Evolutionary conservation across 768 basidiomycete genomes (phyloP).

Genomic region (Myochromella boudieri): DNA sequence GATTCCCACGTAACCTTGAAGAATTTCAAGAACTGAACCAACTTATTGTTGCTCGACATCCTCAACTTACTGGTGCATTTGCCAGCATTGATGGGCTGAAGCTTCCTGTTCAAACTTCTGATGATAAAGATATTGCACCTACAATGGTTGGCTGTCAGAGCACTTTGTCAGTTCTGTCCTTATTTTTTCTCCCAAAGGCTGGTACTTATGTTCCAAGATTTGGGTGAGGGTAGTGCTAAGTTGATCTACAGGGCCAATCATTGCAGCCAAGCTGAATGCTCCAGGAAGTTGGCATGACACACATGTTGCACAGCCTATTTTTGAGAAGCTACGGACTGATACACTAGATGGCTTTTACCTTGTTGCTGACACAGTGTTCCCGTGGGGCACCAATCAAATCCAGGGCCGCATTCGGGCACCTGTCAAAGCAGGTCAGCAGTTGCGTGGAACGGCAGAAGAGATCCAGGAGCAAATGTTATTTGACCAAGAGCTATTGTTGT

Average conservation of each 20-base stretch:
- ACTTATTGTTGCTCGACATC: slow-evolving; percentile 22
- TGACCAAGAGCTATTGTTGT: slow-evolving; percentile 41
- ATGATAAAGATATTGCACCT: slow-evolving; percentile 3
- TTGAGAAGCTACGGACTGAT: slow-evolving; percentile 22
- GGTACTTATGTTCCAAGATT: neutral
- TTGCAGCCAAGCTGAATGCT: slow-evolving; percentile 20
- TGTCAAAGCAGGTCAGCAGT: slow-evolving; percentile 31
- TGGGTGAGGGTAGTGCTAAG: too few relatives aligned
- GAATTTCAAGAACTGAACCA: slow-evolving; percentile 26
- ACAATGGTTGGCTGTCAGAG: slow-evolving; percentile 3
- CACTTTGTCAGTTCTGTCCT: slow-evolving; percentile 4
- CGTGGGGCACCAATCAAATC: slow-evolving; percentile 30
- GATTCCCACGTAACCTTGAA: slow-evolving; percentile 21
- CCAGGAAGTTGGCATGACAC: slow-evolving; percentile 43
- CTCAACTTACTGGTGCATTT: slow-evolving; percentile 2
- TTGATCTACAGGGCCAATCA: slow-evolving; percentile 40
- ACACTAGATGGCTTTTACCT: slow-evolving; percentile 36
- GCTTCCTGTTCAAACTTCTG: neutral
- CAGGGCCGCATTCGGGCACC: slow-evolving; percentile 34
- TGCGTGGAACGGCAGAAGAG: slow-evolving; percentile 6
- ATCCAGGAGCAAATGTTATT: slow-evolving; percentile 23
- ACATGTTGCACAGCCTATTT: slow-evolving; percentile 31
- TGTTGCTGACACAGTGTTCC: slow-evolving; percentile 47
- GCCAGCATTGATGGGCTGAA: slow-evolving; percentile 2
- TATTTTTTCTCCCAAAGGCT: neutral